phyloP scores from a whole-genome alignment of 768 basidiomycete genomes.

The Lyophyllum semitale region DNA sequence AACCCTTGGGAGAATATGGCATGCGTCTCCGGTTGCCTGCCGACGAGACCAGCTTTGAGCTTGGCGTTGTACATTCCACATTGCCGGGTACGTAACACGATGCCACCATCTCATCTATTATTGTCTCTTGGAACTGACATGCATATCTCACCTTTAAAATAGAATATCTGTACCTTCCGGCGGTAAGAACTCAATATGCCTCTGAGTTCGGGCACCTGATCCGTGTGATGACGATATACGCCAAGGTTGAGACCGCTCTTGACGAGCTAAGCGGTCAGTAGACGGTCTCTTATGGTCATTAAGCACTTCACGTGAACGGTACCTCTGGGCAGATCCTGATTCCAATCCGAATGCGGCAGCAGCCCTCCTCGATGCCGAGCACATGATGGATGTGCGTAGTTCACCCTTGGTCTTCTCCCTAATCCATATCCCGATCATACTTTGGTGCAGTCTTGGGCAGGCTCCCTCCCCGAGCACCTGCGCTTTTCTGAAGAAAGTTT shows the following conservation, averaged over 20 bases:
- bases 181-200: conserved; percentile 58
- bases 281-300: conserved; percentile 11
- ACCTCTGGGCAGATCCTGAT: conserved; percentile 33
- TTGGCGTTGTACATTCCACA: conserved; percentile 61
- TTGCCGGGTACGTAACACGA: conserved; percentile 44
- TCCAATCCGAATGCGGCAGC: conserved; percentile 32
- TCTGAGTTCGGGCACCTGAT: conserved; percentile 81
- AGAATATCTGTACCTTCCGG: conserved; percentile 73
- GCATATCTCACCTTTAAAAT: conserved; percentile 17
- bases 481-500: conserved; percentile 72
- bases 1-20: conserved; percentile 42
- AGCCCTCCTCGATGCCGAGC: conserved; percentile 42
- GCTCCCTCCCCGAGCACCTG: conserved; percentile 69
- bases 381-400: conserved; percentile 44
- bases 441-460: conserved; percentile 47
- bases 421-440: neutral
- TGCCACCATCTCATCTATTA: conserved; percentile 4
- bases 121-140: conserved; percentile 9
- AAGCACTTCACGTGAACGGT: neutral
- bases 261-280: conserved; percentile 51
- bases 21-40: conserved; percentile 70
- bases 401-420: conserved; percentile 3
- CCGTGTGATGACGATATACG: conserved; percentile 65
- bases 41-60: conserved; percentile 80
- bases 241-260: conserved; percentile 57